phyloP scores from a whole-genome alignment of 768 basidiomycete genomes.

The Phaffia australis region DNA sequence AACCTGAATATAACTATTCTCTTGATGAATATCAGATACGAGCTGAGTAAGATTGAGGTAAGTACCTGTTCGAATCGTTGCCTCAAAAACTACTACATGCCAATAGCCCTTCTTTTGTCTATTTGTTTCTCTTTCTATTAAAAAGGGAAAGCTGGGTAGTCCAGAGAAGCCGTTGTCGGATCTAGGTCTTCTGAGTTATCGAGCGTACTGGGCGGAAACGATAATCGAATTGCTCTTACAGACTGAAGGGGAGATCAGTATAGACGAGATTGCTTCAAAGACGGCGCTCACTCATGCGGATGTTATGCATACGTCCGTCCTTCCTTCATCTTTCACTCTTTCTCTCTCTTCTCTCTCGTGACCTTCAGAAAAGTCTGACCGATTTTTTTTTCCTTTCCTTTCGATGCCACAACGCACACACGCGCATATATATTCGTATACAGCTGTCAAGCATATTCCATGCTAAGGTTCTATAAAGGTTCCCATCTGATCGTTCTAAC shows the following conservation, averaged over 20 bases:
- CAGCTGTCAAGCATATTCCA: slow-evolving; percentile 84
- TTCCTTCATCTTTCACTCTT: background rate
- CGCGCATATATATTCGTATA: background rate
- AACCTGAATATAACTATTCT: no score
- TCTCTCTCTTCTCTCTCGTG: background rate
- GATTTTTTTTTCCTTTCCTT: background rate
- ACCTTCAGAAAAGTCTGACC: background rate
- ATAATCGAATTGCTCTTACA: slow-evolving; percentile 78
- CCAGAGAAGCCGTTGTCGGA: slow-evolving; percentile 97
- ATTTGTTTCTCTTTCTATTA: slow-evolving; percentile 28
- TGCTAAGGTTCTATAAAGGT: slow-evolving; percentile 94
- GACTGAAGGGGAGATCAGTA: slow-evolving; percentile 61
- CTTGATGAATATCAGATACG: no score
- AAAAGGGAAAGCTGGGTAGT: slow-evolving; percentile 86
- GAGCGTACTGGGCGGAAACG: slow-evolving; percentile 94
- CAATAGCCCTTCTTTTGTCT: no score
- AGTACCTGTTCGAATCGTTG: no score
- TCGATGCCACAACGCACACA: background rate
- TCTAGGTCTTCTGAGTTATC: slow-evolving; percentile 79
- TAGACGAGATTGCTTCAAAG: slow-evolving; percentile 94
- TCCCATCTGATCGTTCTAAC: slow-evolving; percentile 87
- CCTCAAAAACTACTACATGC: no score
- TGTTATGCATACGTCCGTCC: slow-evolving; percentile 91
- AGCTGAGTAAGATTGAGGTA: no score
- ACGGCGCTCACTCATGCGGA: slow-evolving; percentile 91